Evolutionary conservation across 805 yeast genomes (phyloP), one percentile per base, ranked within the genome.

Genomic region (Pichia sporocuriosa): DNA sequence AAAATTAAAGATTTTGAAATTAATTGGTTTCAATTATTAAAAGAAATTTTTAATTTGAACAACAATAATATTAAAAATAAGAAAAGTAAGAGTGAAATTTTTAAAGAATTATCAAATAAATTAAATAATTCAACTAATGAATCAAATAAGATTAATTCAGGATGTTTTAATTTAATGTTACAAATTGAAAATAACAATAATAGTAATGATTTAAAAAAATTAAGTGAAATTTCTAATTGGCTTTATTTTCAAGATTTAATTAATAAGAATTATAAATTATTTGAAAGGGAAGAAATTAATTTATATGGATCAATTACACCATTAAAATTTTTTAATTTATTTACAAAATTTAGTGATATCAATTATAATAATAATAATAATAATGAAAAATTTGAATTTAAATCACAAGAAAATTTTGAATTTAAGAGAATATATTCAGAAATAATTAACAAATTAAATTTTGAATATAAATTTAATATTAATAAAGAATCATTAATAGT

Each of bases 181-280:
- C 44, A 43, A 20, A 12, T 37, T n/a, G n/a, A n/a, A 10, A 26
- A 32, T 25, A 15, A 31, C 4, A 79, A 78, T 54, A 68, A 81
- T 32, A 95, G 85, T 49, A 80, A 30, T 28, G 23, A 37, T 19
- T 61, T 85, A 22, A 49, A 50, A 8, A 81, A 80, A 49, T 83
- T 94, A 0, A 59, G 73, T 12, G 64, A 59, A 21, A 63, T 87
- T 8, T 73, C 84, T 32, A 93, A 85, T 47, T 89, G 95, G 95
- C 56, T 84, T 23, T 72, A 62, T 49, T 84, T 83, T 56, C 74
- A 79, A 47, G 97, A 89, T 56, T 36, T 62, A n/a, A 59, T 81
- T 56, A 62, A 62, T 32, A 63, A 67, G 1, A 72, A 70, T 39
- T 67, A 68, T 44, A 68, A 69, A 3, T 77, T 72, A 19, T 52